Evolutionary conservation across 73 alveolate genomes (phyloP).

Genomic region (Blepharisma japonicum): DNA sequence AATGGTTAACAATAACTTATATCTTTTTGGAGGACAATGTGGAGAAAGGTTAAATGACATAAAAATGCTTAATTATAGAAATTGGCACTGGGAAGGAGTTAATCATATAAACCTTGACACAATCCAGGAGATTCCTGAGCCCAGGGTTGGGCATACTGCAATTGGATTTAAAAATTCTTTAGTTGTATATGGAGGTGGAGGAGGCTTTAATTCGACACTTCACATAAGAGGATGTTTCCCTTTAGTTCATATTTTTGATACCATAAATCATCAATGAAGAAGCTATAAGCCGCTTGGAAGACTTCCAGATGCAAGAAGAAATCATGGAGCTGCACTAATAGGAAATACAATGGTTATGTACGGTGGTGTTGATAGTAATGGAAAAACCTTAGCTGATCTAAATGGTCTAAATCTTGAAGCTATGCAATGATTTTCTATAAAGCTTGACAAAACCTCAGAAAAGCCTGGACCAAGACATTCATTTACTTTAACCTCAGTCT

Average conservation of each 20-base stretch:
- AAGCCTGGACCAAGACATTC: neutral
- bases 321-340: neutral
- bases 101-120: neutral
- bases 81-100: neutral
- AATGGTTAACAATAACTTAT: neutral
- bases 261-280: neutral
- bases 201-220: neutral
- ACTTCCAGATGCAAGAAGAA: neutral
- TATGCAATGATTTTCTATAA: neutral
- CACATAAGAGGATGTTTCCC: neutral
- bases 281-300: neutral
- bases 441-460: neutral
- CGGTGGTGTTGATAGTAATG: neutral
- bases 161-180: neutral
- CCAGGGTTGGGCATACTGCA: neutral
- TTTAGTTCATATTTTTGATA: neutral
- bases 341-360: neutral
- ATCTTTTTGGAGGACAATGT: neutral
- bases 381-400: neutral
- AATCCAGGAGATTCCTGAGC: neutral
- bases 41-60: neutral
- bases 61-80: neutral
- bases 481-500: neutral
- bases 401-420: neutral
- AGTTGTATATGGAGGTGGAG: slow-evolving; percentile 3